Evolutionary conservation across 352 stramenopile genomes (phyloP).

Genomic region (Stramenopiles sp.): DNA sequence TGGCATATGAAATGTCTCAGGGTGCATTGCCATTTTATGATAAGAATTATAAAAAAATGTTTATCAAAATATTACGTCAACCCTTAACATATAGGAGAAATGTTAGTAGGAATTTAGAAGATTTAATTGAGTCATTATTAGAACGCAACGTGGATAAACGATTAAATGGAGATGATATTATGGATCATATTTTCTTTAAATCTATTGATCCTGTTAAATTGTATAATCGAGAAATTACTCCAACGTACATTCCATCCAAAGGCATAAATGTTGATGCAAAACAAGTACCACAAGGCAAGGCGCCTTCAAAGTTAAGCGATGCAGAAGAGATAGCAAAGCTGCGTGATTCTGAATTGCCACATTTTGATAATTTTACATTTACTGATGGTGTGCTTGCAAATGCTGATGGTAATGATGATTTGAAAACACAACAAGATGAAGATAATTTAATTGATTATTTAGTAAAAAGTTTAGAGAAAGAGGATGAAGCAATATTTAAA

Average conservation of each 20-base stretch:
- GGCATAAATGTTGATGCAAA: too few species aligned
- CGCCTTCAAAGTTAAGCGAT: too few species aligned
- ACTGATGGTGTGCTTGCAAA: too few species aligned
- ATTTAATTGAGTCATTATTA: not conserved
- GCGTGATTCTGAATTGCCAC: too few species aligned
- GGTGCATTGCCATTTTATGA: conserved; percentile 74
- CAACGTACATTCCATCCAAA: conserved; percentile 58
- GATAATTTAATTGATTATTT: too few species aligned
- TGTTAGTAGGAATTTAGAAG: not conserved
- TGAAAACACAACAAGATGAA: too few species aligned
- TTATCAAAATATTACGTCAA: conserved; percentile 74
- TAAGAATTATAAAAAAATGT: conserved; percentile 84
- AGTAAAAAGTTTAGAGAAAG: too few species aligned
- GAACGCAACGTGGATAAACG: not conserved
- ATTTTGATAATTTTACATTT: too few species aligned
- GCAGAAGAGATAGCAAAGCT: too few species aligned
- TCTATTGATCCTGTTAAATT: conserved; percentile 64
- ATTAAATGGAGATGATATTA: conserved; percentile 35
- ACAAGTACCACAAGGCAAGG: too few species aligned
- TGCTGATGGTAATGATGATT: too few species aligned
- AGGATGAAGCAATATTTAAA: too few species aligned
- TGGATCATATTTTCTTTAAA: conserved; percentile 72
- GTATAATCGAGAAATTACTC: conserved; percentile 48
- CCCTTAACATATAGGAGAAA: conserved; percentile 18
- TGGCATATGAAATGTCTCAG: conserved; percentile 81